Conservation (phyloP, 75 land plant species). For the Selaginella tamariscina region DNA sequence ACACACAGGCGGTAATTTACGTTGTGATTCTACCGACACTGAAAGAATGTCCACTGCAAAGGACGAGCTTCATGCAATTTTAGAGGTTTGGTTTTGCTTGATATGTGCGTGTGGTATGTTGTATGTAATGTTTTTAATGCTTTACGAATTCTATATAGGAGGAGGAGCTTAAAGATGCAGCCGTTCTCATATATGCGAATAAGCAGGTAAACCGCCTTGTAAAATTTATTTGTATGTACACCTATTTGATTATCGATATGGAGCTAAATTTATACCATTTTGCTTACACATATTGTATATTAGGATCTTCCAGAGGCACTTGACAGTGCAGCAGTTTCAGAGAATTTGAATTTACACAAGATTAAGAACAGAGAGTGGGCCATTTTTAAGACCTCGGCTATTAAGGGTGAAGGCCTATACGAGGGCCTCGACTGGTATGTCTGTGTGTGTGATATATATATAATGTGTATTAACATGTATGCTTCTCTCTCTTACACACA, state of each 20-base stretch:
- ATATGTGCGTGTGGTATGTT: background rate
- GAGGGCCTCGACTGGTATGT: conserved; percentile 95
- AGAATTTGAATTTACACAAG: conserved; percentile 79
- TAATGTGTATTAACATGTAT: too few relatives aligned
- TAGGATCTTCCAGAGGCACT: conserved; percentile 98
- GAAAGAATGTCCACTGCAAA: conserved; percentile 81
- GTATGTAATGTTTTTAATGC: background rate
- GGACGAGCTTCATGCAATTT: conserved; percentile 92
- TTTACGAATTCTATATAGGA: conserved; percentile 33
- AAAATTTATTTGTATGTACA: too few relatives aligned
- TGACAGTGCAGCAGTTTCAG: conserved; percentile 87
- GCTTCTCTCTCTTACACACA: background rate
- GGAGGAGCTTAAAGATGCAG: conserved; percentile 85
- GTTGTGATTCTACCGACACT: conserved; percentile 97
- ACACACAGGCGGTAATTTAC: conserved; percentile 97
- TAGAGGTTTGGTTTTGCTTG: conserved; percentile 28
- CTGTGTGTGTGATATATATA: background rate
- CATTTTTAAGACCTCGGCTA: conserved; percentile 87
- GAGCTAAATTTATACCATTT: background rate
- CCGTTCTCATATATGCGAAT: conserved; percentile 76
- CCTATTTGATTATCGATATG: background rate
- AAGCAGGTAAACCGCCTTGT: conserved; percentile 97
- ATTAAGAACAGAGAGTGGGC: conserved; percentile 94
- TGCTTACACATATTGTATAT: too few relatives aligned
- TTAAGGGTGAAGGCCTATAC: conserved; percentile 93